Evolutionary conservation across 2,329 filamentous ascomycete genomes (phyloP), one percentile per base, ranked within the genome.

Genomic region (Lachnellula willkommii): DNA sequence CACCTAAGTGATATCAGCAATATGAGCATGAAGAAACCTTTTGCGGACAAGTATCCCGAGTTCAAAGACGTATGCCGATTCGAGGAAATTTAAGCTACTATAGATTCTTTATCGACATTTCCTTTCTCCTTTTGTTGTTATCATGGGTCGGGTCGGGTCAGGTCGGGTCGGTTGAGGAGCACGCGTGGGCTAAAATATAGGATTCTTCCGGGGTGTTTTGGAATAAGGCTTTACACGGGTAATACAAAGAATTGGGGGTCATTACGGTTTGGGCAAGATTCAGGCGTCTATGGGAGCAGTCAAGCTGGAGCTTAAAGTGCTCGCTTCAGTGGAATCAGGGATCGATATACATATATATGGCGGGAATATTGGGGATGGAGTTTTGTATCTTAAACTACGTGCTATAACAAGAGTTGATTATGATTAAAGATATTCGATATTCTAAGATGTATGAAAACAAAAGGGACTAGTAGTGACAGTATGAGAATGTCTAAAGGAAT

Each of bases 1-100:
- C 64, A 66, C 50, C 45, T 67, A 2, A 56, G 55, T 22, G 63
- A 68, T 53, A 58, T 66, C 39, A 54, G 39, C 11, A 60, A 65
- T 32, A 61, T 67, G 53, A 66, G 63, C 47, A 68, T 68, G 66
- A 66, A 63, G 60, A 65, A 61, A 50, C 57, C 62, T 14, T 68
- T 68, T 50, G 61, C 59, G 9, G 61, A 65, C 24, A 68, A 65
- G 42, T 68, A 67, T 55, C 66, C 66, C 1, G 66, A 68, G 47
- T 68, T 68, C 43, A 53, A 54, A 45, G 66, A 68, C 46, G 62
- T 61, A 15, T 67, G 65, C 58, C 58, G 60, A 4, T 64, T 67
- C 50, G 66, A 68, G 20, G 64, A 66, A 37, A 53, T 63, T 15
- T 67, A 53, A 59, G 26, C 22, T n/a, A 1, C 1, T 9, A 15